phyloP scores from a whole-genome alignment of 257 asterid genomes.

The Ocimum tenuiflorum region DNA sequence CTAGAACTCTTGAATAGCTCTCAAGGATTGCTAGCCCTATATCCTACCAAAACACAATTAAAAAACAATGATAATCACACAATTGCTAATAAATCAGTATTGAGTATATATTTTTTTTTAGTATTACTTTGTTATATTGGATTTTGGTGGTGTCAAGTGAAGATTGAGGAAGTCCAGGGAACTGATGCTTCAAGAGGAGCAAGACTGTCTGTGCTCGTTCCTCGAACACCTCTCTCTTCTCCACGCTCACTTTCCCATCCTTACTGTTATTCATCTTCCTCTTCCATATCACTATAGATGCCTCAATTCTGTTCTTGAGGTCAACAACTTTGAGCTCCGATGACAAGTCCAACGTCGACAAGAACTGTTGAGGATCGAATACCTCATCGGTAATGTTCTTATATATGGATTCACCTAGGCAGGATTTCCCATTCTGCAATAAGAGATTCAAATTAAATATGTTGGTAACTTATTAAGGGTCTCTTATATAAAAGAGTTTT shows the following conservation, averaged over 20 bases:
- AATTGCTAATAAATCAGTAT: no score
- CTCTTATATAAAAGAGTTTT: not conserved
- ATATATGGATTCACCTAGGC: constrained; percentile 72
- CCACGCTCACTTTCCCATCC: constrained; percentile 62
- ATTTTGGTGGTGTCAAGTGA: constrained; percentile 82
- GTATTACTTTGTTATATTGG: constrained; percentile 52
- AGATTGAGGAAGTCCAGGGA: constrained; percentile 82
- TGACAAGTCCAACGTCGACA: constrained; percentile 61
- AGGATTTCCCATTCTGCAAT: constrained; percentile 65
- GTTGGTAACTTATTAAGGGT: no score
- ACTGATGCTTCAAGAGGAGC: constrained; percentile 58
- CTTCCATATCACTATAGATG: constrained; percentile 81
- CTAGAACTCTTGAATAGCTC: constrained; percentile 84
- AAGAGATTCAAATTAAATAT: not conserved
- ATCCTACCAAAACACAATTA: constrained; percentile 35
- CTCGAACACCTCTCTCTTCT: constrained; percentile 80
- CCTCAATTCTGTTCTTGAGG: constrained; percentile 82
- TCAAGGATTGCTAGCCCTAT: constrained; percentile 67
- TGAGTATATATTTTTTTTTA: no score
- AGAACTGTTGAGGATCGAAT: constrained; percentile 65
- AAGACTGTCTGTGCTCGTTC: constrained; percentile 77
- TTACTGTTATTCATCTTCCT: constrained; percentile 65
- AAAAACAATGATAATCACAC: not conserved
- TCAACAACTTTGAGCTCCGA: constrained; percentile 79
- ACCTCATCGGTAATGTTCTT: constrained; percentile 61